Base-by-base conservation (phyloP, 805 yeast genomes). In the Starmerella bacillaris region DNA sequence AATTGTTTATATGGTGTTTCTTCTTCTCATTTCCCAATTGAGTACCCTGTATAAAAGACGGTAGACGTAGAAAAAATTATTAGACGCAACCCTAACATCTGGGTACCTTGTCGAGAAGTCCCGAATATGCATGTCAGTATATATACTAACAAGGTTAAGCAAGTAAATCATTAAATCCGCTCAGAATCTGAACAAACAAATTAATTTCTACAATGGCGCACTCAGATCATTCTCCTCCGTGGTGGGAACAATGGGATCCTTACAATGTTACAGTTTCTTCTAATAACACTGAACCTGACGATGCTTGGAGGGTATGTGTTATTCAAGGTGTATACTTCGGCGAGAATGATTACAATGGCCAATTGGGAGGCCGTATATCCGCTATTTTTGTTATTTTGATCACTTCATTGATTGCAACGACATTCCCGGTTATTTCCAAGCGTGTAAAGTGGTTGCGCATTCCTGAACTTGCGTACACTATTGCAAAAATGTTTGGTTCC, bases 371-470 rank as follows among this genome's bases (percentile, higher is more conserved):
- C 7, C 59, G 71, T 33, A 58, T 65, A 38, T 71, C 78, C 2
- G 56, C 79, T 3, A 55, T 74, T 4, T 74, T 74, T 51, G 80
- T 74, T 21, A 67, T 74, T 30, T 44, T 72, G 40, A 35, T 49
- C 31, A 64, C 71, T 4, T 63, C 75, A 3, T 55, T 65, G 1
- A 43, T 66, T 30, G 51, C 50, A 15, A 59, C 63, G 45, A 66
- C 41, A 36, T 71, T 54, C 71, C 78, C 47, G 41, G 59, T 48
- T 18, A 47, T 51, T 6, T 49, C 60, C 14, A 36, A 39, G 29
- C 38, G 43, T 9, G 30, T 43, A 37, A 41, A 40, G 32, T 21
- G 46, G 37, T 16, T 53, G 34, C 38, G 44, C 9, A 41, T 56
- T 28, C 61, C 57, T 7, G 43, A 40, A 12, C 30, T 36, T 19